Evolutionary conservation across 2,329 filamentous ascomycete species (phyloP), one percentile per base, ranked within the genome.

Genomic region (Apiospora kogelbergensis): DNA sequence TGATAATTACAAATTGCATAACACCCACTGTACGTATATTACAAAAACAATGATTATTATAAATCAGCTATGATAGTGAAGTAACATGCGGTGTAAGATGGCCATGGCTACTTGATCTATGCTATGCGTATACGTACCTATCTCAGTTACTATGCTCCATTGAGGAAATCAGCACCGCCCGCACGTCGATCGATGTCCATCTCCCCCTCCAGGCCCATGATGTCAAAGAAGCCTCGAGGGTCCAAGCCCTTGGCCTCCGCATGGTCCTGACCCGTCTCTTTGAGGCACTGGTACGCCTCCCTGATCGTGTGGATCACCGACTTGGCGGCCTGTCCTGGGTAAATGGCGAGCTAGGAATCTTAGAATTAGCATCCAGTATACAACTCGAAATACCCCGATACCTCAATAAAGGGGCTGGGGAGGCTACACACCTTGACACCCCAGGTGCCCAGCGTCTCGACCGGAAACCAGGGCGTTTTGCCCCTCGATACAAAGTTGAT

Each of bases 261-360:
- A 67, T 69, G 63, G n/a, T 69, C 68, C 26, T 63, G 26, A n/a
- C 68, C 68, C 40, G 57, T 69, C 17, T 69, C 68, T n/a, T 26
- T 57, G 24, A 69, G 45, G 6, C 30, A 41, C 40, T 69, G 67
- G 22, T 69, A 69, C 30, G 68, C 65, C 26, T 46, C 26, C n/a
- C 65, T 33, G 44, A 69, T 64, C 2, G 68, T 63, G 11, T 69
- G 68, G 37, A 67, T 30, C 6, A 69, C 68, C 20, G 68, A 63
- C 24, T 67, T 69, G 15, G 63, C 68, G 15, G 68, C 68, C n/a
- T 65, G 63, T 22, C 68, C 65, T n/a, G 68, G 68, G 48, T 69
- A 69, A 9, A 69, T 69, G 15, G 68, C 65, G 15, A 69, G 48
- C 68, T 69, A 22, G 13, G 17, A 17, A 40, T 17, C 44, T 40